A percentile compares a stretch with the other conserved stretches of the same genome.
Evolutionary conservation across 108 stramenopile species (phyloP).

Genomic region (Fistulifera pelliculosa): DNA sequence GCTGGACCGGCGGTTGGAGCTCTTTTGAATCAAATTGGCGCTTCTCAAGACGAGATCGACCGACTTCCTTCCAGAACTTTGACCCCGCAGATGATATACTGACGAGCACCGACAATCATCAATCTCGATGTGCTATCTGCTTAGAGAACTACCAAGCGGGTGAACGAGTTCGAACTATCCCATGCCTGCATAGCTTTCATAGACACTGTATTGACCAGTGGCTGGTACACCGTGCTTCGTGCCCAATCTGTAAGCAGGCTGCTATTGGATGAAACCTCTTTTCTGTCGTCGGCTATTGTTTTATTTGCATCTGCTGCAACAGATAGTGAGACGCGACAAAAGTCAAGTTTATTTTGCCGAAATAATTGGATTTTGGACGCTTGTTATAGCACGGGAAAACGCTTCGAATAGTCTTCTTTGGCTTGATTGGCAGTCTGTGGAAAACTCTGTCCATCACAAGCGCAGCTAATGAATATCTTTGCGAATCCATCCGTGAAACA

Average conservation of each 20-base stretch:
- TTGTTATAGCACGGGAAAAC: too few relatives aligned
- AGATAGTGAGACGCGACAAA: too few relatives aligned
- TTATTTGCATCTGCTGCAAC: too few relatives aligned
- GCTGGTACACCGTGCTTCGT: conserved; percentile 30
- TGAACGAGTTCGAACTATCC: conserved; percentile 34
- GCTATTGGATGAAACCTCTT: conserved; percentile 13
- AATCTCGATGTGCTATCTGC: conserved; percentile 28
- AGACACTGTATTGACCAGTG: conserved; percentile 43
- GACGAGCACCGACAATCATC: not conserved
- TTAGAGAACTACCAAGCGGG: conserved; percentile 30
- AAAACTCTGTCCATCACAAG: too few relatives aligned
- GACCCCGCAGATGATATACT: conserved; percentile 23
- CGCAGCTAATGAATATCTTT: too few relatives aligned
- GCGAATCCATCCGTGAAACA: too few relatives aligned
- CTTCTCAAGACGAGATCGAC: conserved; percentile 36
- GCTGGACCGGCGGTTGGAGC: conserved; percentile 34
- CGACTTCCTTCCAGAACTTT: conserved; percentile 33
- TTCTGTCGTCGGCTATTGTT: too few relatives aligned
- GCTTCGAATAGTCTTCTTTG: too few relatives aligned
- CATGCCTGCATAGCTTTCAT: conserved; percentile 47
- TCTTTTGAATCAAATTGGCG: conserved; percentile 26
- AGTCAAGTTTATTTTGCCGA: too few relatives aligned
- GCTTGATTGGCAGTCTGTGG: too few relatives aligned
- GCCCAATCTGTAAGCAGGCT: conserved; percentile 50
- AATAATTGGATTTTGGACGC: too few relatives aligned